Evolutionary conservation across 2,329 filamentous ascomycete genomes (phyloP).

Genomic region (Aspergillus proliferans): DNA sequence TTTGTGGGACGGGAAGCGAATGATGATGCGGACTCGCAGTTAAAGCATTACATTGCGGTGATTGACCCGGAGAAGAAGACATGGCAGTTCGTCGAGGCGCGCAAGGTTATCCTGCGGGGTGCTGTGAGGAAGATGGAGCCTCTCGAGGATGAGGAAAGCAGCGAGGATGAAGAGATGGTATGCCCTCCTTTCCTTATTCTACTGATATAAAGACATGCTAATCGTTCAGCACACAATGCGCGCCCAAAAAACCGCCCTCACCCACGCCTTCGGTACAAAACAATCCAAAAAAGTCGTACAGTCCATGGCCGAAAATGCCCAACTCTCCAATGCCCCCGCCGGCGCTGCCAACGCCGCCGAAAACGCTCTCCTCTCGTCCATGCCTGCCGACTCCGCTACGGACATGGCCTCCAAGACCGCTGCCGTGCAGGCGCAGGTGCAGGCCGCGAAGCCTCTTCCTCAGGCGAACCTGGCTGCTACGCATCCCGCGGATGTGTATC

Average conservation of each 20-base stretch:
- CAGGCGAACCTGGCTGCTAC: slow-evolving; percentile 36
- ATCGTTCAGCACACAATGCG: slow-evolving; percentile 29
- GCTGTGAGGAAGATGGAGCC: slow-evolving; percentile 29
- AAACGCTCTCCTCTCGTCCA: slow-evolving; percentile 38
- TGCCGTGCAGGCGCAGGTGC: slow-evolving; percentile 36
- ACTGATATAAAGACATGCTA: background rate
- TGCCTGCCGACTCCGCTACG: slow-evolving; percentile 30
- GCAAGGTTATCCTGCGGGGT: slow-evolving; percentile 51
- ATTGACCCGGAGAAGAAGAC: slow-evolving; percentile 50
- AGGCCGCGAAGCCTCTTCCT: slow-evolving; percentile 43
- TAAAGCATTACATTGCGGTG: slow-evolving; percentile 57
- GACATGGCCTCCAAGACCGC: slow-evolving; percentile 27
- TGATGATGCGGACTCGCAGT: slow-evolving; percentile 45
- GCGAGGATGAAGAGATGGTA: slow-evolving; percentile 26
- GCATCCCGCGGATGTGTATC: slow-evolving; percentile 43
- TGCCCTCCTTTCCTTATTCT: background rate
- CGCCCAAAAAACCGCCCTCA: slow-evolving; percentile 38
- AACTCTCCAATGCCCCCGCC: slow-evolving; percentile 35
- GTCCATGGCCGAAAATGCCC: slow-evolving; percentile 43
- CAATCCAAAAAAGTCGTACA: slow-evolving; percentile 45
- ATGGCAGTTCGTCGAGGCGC: slow-evolving; percentile 50
- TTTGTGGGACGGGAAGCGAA: slow-evolving; percentile 49
- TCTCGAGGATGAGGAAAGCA: slow-evolving; percentile 22
- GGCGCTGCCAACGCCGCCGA: slow-evolving; percentile 34
- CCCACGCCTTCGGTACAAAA: slow-evolving; percentile 46